Base-by-base conservation (phyloP, 2,329 filamentous ascomycete species). In the Neocatenulostroma microsporum region DNA sequence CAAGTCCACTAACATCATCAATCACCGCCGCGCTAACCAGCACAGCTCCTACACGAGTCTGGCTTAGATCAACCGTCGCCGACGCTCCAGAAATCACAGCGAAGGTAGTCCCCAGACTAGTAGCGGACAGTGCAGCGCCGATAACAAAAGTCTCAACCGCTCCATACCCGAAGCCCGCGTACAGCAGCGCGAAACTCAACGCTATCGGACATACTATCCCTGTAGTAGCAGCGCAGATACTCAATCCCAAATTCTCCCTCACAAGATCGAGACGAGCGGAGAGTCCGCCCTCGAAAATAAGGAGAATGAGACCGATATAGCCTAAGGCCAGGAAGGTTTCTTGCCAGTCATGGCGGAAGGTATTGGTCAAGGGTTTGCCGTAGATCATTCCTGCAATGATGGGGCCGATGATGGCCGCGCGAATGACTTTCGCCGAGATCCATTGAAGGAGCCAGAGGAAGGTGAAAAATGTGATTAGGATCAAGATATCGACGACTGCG, bases 11-110 rank as follows among this genome's bases (percentile, higher is more conserved):
- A 0, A 89, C 78, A 60, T 91, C 84, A 53, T 91, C 84, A 62
- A 91, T 74, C 74, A 91, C 84, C 0, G 84, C 84, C 1, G 82
- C 83, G 40, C 74, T 79, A 2, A 75, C 74, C 1, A 87, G 67
- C 0, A 91, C 73, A 7, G 61, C 76, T 39, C 63, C 84, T 0
- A 80, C 54, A 2, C 74, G 61, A 7, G 70, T 77, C 2, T 62
- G 55, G n/a, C 62, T 63, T 9, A 80, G 57, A 2, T 67, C 67
- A 3, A 76, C 78, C 7, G 84, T 80, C 32, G 24, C 5, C n/a
- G n/a, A n/a, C 15, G 13, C 17, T 17, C 13, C 17, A 0, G 70
- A 73, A 0, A 82, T 60, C 3, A 82, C 69, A 0, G 75, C 73
- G 45, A 81, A 80, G 0, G 76, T 81, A 0, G 82, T 88, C 4